Base-by-base conservation (phyloP, 805 yeast genomes). In the Hyphopichia homilentoma region DNA sequence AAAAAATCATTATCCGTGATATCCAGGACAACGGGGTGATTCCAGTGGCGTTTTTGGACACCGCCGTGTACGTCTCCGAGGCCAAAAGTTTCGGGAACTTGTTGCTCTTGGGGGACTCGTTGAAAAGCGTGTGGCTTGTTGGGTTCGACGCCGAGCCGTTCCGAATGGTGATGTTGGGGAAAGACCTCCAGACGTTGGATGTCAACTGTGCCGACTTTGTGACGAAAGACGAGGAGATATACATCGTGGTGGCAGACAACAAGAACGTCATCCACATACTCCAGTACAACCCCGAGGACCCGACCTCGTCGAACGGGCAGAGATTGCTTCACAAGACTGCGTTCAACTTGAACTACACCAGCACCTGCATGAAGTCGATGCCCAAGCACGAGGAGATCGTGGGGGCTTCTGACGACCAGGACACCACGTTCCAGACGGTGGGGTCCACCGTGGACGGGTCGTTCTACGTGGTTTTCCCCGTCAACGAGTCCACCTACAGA, bases 91-190 rank as follows among this genome's bases (percentile, higher is more conserved):
- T 87, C 52, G 89, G 94, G 24, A 86, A 89, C 53, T 61, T 90
- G 47, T 53, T 90, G n/a, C 47, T 88, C 2, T 58, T 88, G 12
- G 95, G 95, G 13, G 98, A 93, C 56, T 65, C 85, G 0, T 68
- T 79, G 57, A 82, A 84, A 45, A 77, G 88, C 44, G 68, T 86
- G 4, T 79, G 88, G 66, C 67, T 93, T 35, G 79, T 81, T 18
- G 97, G 97, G 1, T 89, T 88, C 59, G 95, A 88, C 54, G 90
- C 94, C 2, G 96, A 90, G 48, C 99, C 99, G 1, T 89, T 85
- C 54, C 65, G 96, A 42, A 79, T 90, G 80, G 67, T 87, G 12
- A 57, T 73, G 36, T 56, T 93, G 32, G 89, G 95, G 6, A 84
- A 82, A 50, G 95, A 89, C 52, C 67, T 75, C 14, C 69, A 75